A percentile compares a stretch with the other conserved stretches of the same genome.
Conservation (phyloP, 345 rosid genomes). For the Gossypium herbaceum region DNA sequence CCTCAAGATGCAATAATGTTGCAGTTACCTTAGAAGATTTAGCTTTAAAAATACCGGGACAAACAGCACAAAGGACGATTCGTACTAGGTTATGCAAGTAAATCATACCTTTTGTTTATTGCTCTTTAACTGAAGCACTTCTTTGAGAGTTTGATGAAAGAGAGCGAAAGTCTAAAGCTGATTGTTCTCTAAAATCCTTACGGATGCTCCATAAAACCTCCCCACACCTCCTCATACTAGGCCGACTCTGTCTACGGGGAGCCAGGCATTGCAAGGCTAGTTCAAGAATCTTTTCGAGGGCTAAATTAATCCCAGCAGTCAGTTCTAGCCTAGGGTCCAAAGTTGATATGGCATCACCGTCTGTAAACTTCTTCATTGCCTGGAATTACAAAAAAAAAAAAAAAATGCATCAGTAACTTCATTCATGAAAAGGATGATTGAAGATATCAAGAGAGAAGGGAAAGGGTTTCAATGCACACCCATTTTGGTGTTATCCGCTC, state of each 20-base stretch:
- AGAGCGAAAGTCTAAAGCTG: constrained; percentile 32
- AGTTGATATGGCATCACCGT: constrained; percentile 50
- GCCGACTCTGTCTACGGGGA: constrained; percentile 61
- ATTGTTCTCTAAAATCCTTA: constrained; percentile 62
- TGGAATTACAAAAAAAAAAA: constrained; percentile 27
- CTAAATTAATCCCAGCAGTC: constrained; percentile 42
- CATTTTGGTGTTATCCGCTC: constrained; percentile 82
- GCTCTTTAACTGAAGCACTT: constrained; percentile 24
- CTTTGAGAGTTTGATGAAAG: constrained; percentile 36
- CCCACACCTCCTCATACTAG: constrained; percentile 76
- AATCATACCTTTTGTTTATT: constrained; percentile 9
- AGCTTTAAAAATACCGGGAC: neutral
- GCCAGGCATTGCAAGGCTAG: constrained; percentile 75
- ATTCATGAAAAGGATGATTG: neutral
- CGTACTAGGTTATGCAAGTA: neutral
- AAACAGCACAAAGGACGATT: neutral
- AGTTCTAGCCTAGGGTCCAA: constrained; percentile 72
- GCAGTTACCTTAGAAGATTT: constrained; percentile 5
- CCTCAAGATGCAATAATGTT: neutral
- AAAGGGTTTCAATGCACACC: constrained; percentile 38
- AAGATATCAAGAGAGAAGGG: neutral
- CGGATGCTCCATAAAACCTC: constrained; percentile 88
- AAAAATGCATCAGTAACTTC: constrained; percentile 2
- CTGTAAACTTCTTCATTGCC: constrained; percentile 70
- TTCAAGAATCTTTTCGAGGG: constrained; percentile 68